A percentile compares a stretch with the other conserved stretches of the same genome.
Conservation (phyloP, 2,329 filamentous ascomycete genomes). For the Diaporthe amygdali region DNA sequence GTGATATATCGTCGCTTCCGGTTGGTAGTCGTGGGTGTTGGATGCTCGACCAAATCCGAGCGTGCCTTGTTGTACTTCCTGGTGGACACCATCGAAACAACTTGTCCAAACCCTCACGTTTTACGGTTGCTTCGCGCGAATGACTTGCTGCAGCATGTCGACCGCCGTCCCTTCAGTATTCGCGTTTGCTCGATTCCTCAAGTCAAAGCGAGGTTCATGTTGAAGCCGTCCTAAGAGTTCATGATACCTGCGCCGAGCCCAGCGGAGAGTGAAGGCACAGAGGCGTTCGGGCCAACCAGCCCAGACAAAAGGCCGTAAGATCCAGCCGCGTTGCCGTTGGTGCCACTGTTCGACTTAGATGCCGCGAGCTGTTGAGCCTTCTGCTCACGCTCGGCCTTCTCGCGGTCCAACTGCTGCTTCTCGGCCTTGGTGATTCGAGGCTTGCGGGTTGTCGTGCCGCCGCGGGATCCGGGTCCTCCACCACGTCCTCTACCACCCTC, state of each 20-base stretch:
- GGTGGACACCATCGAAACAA: neutral
- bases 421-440: constrained; percentile 87
- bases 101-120: neutral
- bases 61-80: neutral
- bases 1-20: neutral
- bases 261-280: constrained; percentile 19
- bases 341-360: constrained; percentile 43
- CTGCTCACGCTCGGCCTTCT: constrained; percentile 77
- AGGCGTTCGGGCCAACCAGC: constrained; percentile 7
- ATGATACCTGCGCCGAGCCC: constrained; percentile 19
- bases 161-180: neutral
- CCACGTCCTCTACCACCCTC: constrained; percentile 49
- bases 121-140: neutral
- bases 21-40: neutral
- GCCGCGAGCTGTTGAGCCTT: constrained; percentile 41
- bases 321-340: constrained; percentile 26
- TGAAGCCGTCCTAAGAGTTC: constrained; percentile 15
- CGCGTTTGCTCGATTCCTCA: neutral
- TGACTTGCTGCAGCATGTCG: neutral
- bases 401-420: constrained; percentile 78
- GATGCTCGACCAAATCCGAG: neutral
- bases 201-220: neutral
- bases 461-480: constrained; percentile 72
- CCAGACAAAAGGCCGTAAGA: constrained; percentile 17
- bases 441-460: constrained; percentile 76